Conservation (phyloP, 495 filamentous ascomycete genomes). For the Daldinia vernicosa region DNA sequence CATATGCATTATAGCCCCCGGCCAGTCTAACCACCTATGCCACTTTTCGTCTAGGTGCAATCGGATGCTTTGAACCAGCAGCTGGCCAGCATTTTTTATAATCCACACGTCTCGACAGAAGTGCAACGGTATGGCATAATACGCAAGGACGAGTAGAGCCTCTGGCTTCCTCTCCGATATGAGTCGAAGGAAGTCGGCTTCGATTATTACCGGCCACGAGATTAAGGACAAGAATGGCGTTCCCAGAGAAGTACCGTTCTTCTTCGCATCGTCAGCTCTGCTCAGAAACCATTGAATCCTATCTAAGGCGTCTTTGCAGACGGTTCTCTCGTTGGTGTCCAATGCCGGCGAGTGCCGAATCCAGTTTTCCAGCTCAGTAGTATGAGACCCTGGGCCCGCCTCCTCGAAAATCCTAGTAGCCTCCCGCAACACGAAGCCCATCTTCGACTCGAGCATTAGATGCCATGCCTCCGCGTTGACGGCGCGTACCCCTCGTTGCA, state of each 20-base stretch:
- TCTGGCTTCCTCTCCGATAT: constrained; percentile 23
- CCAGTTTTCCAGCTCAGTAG: constrained; percentile 16
- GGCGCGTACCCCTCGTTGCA: constrained; percentile 19
- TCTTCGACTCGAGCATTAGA: constrained; percentile 25
- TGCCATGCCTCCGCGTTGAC: constrained; percentile 15
- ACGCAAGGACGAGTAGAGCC: constrained; percentile 28
- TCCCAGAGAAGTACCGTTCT: neutral
- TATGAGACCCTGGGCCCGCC: constrained; percentile 15
- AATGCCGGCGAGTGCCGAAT: constrained; percentile 16
- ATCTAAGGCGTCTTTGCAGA: constrained; percentile 13
- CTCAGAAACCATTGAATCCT: constrained; percentile 32
- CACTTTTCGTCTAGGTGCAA: constrained; percentile 26
- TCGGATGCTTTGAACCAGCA: constrained; percentile 22
- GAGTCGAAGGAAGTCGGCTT: constrained; percentile 27
- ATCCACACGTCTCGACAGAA: constrained; percentile 30
- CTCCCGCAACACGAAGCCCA: constrained; percentile 19
- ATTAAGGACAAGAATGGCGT: constrained; percentile 21
- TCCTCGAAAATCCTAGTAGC: constrained; percentile 1
- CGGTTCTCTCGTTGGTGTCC: constrained; percentile 8
- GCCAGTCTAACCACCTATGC: constrained; percentile 35
- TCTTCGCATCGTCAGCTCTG: constrained; percentile 2
- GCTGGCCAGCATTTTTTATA: constrained; percentile 15
- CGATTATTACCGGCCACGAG: constrained; percentile 26
- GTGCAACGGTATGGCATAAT: constrained; percentile 27
- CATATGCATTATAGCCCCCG: constrained; percentile 26